phyloP scores from a whole-genome alignment of 257 asterid species.

The Gentiana macrophylla region DNA sequence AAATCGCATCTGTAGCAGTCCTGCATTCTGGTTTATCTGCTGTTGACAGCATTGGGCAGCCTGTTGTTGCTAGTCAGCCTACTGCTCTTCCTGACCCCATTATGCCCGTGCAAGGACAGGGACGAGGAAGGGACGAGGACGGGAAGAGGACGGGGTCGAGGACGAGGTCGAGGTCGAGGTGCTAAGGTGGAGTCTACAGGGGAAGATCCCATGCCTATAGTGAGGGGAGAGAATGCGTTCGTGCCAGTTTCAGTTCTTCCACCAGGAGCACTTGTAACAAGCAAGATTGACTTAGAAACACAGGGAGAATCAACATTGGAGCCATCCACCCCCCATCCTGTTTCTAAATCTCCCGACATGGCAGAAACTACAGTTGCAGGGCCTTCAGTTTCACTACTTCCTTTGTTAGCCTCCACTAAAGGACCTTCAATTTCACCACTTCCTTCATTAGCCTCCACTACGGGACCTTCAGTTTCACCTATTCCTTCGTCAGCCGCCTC shows the following conservation, averaged over 20 bases:
- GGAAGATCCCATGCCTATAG: conserved; percentile 69
- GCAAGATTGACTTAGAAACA: conserved; percentile 15
- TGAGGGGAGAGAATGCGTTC: conserved; percentile 41
- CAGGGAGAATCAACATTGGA: conserved; percentile 22
- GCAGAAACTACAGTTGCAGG: conserved; percentile 20
- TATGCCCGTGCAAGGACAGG: conserved; percentile 51
- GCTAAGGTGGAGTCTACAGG: conserved; percentile 48
- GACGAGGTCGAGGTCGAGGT: conserved; percentile 59
- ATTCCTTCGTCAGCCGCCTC: conserved; percentile 21
- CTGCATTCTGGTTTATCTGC: conserved; percentile 26
- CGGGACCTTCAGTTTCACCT: conserved; percentile 22
- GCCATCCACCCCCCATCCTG: conserved; percentile 19
- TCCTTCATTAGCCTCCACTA: conserved; percentile 13
- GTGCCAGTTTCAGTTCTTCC: conserved; percentile 27
- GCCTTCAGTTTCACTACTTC: conserved; percentile 16
- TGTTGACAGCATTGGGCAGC: conserved; percentile 23
- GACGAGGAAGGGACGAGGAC: conserved; percentile 50
- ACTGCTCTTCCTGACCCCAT: conserved; percentile 30
- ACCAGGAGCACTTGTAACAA: conserved; percentile 9
- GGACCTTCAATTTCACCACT: conserved; percentile 16
- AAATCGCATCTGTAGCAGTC: conserved; percentile 28
- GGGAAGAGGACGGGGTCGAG: conserved; percentile 58
- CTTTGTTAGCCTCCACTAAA: conserved; percentile 6
- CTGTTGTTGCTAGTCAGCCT: conserved; percentile 33
- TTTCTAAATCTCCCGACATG: conserved; percentile 20